These are phyloP conservation scores for Rhodosporidiobolus odoratus DNA, from an alignment of 768 basidiomycete species.

Conservation along the genomic window DNA sequence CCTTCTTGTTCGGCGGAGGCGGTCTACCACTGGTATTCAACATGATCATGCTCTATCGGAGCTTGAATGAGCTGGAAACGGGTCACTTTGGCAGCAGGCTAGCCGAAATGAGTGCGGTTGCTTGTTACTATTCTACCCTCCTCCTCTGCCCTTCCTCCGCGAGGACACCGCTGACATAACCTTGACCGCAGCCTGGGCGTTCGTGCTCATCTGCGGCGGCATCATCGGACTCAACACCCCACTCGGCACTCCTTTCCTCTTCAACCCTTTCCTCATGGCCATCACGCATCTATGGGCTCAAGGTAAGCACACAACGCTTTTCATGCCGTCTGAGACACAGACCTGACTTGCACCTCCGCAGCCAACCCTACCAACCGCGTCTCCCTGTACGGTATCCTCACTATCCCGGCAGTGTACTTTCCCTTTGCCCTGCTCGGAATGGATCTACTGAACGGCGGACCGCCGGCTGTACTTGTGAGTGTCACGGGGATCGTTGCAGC, in stretches of 20 bases:
- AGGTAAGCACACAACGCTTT: neutral
- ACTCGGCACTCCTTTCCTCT: constrained; percentile 56
- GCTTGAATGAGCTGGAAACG: constrained; percentile 61
- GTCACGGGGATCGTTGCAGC: constrained; percentile 70
- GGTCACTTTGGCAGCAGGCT: constrained; percentile 58
- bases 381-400: constrained; percentile 72
- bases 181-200: constrained; percentile 8
- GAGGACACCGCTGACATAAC: neutral
- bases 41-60: constrained; percentile 66
- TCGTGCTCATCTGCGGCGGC: constrained; percentile 25
- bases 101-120: constrained; percentile 76
- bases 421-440: constrained; percentile 69
- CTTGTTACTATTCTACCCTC: constrained; percentile 45
- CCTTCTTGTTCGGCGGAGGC: constrained; percentile 66
- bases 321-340: no score
- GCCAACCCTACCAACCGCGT: constrained; percentile 51
- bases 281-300: constrained; percentile 58
- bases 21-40: constrained; percentile 63
- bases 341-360: constrained; percentile 59
- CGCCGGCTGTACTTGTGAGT: constrained; percentile 54
- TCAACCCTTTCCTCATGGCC: constrained; percentile 61
- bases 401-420: constrained; percentile 64
- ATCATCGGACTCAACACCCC: constrained; percentile 57
- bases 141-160: neutral
- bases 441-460: constrained; percentile 59